phyloP scores from a whole-genome alignment of 2,329 filamentous ascomycete species.

The Pseudogymnoascus sp. region DNA sequence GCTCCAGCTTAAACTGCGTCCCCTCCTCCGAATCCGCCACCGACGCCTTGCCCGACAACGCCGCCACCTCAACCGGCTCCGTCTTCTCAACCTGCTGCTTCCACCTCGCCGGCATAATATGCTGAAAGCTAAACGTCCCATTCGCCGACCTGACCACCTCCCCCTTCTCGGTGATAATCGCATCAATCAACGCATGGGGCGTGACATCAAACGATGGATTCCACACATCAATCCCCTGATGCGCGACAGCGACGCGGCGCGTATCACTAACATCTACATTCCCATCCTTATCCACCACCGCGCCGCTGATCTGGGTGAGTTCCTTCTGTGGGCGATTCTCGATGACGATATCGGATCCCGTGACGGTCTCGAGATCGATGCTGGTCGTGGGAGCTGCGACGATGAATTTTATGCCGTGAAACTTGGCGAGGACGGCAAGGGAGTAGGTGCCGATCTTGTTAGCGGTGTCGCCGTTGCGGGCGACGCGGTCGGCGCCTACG shows the following conservation, averaged over 20 bases:
- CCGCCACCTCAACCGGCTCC: not conserved
- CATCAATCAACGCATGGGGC: slow-evolving; percentile 81
- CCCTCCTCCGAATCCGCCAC: slow-evolving; percentile 18
- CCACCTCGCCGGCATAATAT: slow-evolving; percentile 53
- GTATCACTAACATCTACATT: slow-evolving; percentile 56
- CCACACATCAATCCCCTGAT: slow-evolving; percentile 76
- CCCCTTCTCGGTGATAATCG: slow-evolving; percentile 87
- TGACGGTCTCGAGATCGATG: slow-evolving; percentile 76
- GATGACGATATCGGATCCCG: slow-evolving; percentile 76
- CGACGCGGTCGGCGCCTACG: slow-evolving; percentile 90
- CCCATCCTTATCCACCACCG: slow-evolving; percentile 58
- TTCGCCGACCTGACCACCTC: slow-evolving; percentile 70
- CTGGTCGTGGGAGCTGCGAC: slow-evolving; percentile 93
- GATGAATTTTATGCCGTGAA: slow-evolving; percentile 89
- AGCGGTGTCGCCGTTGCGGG: slow-evolving; percentile 92
- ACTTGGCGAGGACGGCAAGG: slow-evolving; percentile 79
- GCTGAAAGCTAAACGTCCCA: slow-evolving; percentile 62
- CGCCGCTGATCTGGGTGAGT: slow-evolving; percentile 78
- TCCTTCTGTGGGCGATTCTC: slow-evolving; percentile 80
- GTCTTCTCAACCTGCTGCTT: slow-evolving; percentile 20
- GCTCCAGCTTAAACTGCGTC: slow-evolving; percentile 22
- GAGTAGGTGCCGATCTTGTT: slow-evolving; percentile 98
- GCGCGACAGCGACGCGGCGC: slow-evolving; percentile 72
- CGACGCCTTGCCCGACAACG: slow-evolving; percentile 1
- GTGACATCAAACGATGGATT: slow-evolving; percentile 98